Evolutionary conservation across 805 yeast species (phyloP).

Genomic region (Diddensiella transvaalensis): DNA sequence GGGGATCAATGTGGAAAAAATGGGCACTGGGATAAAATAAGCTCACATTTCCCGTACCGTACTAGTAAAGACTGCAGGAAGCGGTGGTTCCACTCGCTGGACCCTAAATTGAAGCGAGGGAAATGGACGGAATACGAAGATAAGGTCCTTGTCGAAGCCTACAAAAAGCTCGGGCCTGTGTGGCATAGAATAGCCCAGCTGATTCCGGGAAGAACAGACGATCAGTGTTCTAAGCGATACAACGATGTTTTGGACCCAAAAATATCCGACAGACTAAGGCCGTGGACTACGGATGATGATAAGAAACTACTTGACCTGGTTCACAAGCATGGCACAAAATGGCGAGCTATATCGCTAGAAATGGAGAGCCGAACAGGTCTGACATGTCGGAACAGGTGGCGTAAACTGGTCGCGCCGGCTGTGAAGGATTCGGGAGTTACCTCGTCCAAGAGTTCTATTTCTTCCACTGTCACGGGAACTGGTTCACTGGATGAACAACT

Average conservation of each 20-base stretch:
- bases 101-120: slow-evolving; percentile 78
- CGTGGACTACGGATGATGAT: slow-evolving; percentile 81
- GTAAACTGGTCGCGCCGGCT: slow-evolving; percentile 67
- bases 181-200: slow-evolving; percentile 82
- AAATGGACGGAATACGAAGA: slow-evolving; percentile 86
- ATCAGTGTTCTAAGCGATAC: slow-evolving; percentile 90
- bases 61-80: slow-evolving; percentile 81
- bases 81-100: slow-evolving; percentile 82
- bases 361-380: slow-evolving; percentile 80
- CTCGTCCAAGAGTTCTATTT: background rate
- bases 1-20: slow-evolving; percentile 47
- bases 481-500: background rate
- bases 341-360: slow-evolving; percentile 75
- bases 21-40: slow-evolving; percentile 40
- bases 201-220: slow-evolving; percentile 85
- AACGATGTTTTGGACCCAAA: slow-evolving; percentile 83
- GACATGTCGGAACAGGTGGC: slow-evolving; percentile 90
- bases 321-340: slow-evolving; percentile 72
- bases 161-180: slow-evolving; percentile 64
- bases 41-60: slow-evolving; percentile 39
- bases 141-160: slow-evolving; percentile 57
- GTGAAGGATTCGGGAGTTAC: slow-evolving; percentile 50
- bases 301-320: slow-evolving; percentile 62
- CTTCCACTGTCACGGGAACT: background rate
- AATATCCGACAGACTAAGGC: slow-evolving; percentile 69